A percentile compares a stretch with the other conserved stretches of the same genome.
phyloP scores from a whole-genome alignment of 1,284 basidiomycete genomes.

The Microbotryum scabiosae region DNA sequence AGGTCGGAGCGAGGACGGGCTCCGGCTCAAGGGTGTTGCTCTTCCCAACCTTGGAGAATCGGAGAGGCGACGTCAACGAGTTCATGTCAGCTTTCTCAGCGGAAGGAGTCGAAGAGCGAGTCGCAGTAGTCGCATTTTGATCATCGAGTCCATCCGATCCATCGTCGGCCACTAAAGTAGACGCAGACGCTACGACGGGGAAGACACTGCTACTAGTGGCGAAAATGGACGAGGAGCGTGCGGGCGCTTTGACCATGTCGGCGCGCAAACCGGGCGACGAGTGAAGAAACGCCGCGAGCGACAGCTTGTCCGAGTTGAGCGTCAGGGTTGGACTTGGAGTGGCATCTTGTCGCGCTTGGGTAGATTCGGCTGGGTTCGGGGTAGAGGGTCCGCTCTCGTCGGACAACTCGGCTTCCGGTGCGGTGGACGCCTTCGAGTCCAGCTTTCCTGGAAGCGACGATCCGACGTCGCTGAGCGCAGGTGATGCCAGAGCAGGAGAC shows the following conservation, averaged over 20 bases:
- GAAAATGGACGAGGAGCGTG: constrained; percentile 10
- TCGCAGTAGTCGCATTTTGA: neutral
- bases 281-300: constrained; percentile 3
- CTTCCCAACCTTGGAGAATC: neutral
- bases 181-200: neutral
- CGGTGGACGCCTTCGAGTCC: too few species aligned
- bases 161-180: neutral
- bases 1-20: constrained; percentile 2
- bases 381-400: too few species aligned
- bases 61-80: neutral
- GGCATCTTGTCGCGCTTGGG: too few species aligned
- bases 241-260: constrained; percentile 4
- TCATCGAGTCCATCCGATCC: neutral
- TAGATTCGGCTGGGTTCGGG: too few species aligned
- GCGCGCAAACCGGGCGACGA: neutral
- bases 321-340: too few species aligned
- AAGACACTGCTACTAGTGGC: neutral
- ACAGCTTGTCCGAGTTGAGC: neutral
- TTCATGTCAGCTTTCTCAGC: neutral
- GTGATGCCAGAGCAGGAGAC: too few species aligned
- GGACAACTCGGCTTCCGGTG: too few species aligned
- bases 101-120: constrained; percentile 1
- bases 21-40: neutral
- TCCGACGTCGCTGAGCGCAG: too few species aligned
- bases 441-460: too few species aligned